Base-by-base conservation (phyloP, 306 rosid species). In the Vicia villosa region DNA sequence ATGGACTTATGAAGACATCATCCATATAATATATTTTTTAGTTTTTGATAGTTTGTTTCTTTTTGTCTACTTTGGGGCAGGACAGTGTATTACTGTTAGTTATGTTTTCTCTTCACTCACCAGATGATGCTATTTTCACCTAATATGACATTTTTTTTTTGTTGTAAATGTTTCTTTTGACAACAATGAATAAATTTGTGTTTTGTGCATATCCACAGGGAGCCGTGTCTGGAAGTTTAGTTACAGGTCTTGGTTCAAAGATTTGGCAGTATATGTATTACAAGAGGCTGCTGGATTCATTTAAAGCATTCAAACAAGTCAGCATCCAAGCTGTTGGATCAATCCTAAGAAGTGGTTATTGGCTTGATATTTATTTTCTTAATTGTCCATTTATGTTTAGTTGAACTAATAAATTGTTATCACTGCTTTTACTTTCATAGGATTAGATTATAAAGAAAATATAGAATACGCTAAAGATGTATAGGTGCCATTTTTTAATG, bases 121-220 rank as follows among this genome's bases (percentile, higher is more conserved):
- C 17, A 1, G 10, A 38, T 24, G n/a, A 22, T 20, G 37, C 14
- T 20, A 20, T 51, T 51, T 10, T 51, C 40, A 14, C 59, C 19
- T 10, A 20, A 24, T 24, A 24, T 38, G 65, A 8, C 5, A 24
- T 54, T n/a, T 17, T 1, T 43, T 61, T 54, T 3, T 43, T 12
- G 61, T n/a, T 12, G n/a, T 10, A 20, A 10, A 3, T 34, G 38
- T 6, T 51, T 19, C n/a, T 55, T 55, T 55, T 24, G 5, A 6
- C 17, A 22, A 8, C 13, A 19, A 46, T 11, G 12, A 5, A 43
- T 74, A 19, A 36, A 50, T 32, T 17, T 8, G 15, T 52, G 28
- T 54, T 46, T 36, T 78, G 55, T 67, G 26, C 66, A 30, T 73
- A 38, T 37, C 14, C 24, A 43, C 80, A 78, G 86, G 81, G 79